Evolutionary conservation across 768 basidiomycete species (phyloP).

Genomic region (Rubroboletus pulcherrimus): DNA sequence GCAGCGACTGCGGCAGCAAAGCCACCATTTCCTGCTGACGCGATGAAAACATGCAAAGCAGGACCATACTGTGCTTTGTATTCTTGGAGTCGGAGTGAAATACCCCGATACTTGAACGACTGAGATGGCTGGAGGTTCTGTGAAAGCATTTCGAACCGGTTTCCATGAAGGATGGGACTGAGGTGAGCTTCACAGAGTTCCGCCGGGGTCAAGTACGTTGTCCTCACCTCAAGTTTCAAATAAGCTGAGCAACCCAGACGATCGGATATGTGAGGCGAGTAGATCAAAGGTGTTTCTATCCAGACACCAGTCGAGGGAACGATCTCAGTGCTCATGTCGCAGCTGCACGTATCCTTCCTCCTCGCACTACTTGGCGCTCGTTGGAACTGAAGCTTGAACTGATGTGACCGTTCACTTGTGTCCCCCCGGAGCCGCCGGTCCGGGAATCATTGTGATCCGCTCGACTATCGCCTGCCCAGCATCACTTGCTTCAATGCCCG

Average conservation of each 20-base stretch:
- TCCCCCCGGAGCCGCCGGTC: background rate
- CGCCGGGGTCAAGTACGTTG: background rate
- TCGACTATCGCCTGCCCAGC: no score
- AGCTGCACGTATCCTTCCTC: background rate
- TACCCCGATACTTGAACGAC: conserved; percentile 76
- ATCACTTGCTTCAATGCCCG: background rate
- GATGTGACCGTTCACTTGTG: no score
- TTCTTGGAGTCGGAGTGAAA: conserved; percentile 57
- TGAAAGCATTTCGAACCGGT: conserved; percentile 1
- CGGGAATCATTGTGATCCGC: background rate
- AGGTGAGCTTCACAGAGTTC: background rate
- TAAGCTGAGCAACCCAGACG: conserved; percentile 50
- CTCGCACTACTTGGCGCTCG: no score
- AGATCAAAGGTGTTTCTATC: conserved; percentile 63
- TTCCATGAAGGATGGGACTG: background rate
- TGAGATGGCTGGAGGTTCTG: conserved; percentile 71
- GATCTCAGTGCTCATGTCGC: conserved; percentile 4
- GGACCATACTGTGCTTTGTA: conserved; percentile 49
- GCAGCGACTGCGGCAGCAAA: conserved; percentile 67
- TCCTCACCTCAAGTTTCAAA: conserved; percentile 67
- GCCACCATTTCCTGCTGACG: conserved; percentile 81
- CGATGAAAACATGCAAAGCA: conserved; percentile 58
- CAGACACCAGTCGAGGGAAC: conserved; percentile 36
- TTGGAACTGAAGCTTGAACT: background rate
- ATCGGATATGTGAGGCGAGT: conserved; percentile 56